Evolutionary conservation across 2,329 filamentous ascomycete species (phyloP).

Genomic region (Aspergillus brasiliensis): DNA sequence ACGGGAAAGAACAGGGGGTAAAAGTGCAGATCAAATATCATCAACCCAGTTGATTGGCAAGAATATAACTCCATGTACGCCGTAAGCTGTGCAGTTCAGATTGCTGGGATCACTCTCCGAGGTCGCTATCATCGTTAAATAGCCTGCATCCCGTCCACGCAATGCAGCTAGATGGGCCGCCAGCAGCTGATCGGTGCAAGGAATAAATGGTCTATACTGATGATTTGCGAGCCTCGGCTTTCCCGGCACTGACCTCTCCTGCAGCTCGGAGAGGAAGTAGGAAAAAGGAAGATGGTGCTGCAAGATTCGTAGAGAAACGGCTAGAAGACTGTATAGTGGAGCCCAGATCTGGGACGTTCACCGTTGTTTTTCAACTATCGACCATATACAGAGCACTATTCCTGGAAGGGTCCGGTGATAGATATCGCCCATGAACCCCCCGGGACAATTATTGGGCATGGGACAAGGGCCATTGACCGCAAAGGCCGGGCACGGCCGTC

Average conservation of each 20-base stretch:
- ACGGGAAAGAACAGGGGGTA: not conserved
- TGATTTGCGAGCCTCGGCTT: not conserved
- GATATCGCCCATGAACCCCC: not conserved
- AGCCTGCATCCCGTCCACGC: not conserved
- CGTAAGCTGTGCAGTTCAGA: not conserved
- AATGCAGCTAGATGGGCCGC: not conserved
- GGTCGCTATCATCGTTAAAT: not conserved
- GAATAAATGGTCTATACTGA: not conserved
- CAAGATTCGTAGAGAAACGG: slow-evolving; percentile 2
- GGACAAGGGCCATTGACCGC: not conserved
- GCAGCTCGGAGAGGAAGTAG: not conserved
- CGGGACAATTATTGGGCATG: not conserved
- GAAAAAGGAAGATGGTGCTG: not conserved
- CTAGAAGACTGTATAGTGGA: slow-evolving; percentile 6
- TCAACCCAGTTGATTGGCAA: not conserved
- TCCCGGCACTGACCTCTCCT: not conserved
- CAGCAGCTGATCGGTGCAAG: not conserved
- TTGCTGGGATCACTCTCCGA: not conserved
- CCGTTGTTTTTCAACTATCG: slow-evolving; percentile 3
- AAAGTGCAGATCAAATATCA: not conserved
- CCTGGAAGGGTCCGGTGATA: not conserved
- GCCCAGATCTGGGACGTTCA: not conserved
- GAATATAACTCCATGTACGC: not conserved
- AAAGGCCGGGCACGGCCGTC: not conserved
- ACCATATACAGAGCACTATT: slow-evolving; percentile 2